phyloP scores from a whole-genome alignment of 768 basidiomycete species.

The Naganishia vaughanmartiniae region DNA sequence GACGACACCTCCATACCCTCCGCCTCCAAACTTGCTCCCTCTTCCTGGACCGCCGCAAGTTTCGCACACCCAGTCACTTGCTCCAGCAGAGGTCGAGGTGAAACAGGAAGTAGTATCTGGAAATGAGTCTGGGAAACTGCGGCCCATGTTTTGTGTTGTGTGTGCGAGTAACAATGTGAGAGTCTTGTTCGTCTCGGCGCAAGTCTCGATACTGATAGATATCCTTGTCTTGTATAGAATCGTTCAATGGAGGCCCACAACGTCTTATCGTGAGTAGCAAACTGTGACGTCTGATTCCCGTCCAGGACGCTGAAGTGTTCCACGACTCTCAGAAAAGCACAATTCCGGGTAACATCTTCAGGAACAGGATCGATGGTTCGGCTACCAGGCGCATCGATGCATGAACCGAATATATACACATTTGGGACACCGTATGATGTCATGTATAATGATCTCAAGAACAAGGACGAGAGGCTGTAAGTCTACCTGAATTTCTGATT shows the following conservation, averaged over 20 bases:
- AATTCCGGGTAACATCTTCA: slow-evolving; percentile 84
- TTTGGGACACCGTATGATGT: slow-evolving; percentile 96
- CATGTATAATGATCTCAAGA: slow-evolving; percentile 83
- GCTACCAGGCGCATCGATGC: slow-evolving; percentile 89
- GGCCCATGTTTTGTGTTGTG: slow-evolving; percentile 92
- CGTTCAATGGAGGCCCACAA: slow-evolving; percentile 97
- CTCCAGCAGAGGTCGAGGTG: not conserved
- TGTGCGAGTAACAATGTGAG: slow-evolving; percentile 97
- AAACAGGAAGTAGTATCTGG: not conserved
- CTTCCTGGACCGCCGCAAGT: slow-evolving; percentile 9
- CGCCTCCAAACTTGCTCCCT: not conserved
- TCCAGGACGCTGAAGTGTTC: not conserved
- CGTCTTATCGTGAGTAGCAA: slow-evolving; percentile 70
- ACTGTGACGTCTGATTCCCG: not conserved
- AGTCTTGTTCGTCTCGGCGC: slow-evolving; percentile 31
- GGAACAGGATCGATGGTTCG: slow-evolving; percentile 97
- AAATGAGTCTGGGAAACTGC: slow-evolving; percentile 32
- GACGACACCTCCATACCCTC: slow-evolving; percentile 16
- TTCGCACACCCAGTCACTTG: not conserved
- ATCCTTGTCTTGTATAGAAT: slow-evolving; percentile 60
- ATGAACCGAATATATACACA: slow-evolving; percentile 93
- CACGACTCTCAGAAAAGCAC: slow-evolving; percentile 67
- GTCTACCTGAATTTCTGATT: slow-evolving; percentile 44
- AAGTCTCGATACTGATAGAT: not conserved
- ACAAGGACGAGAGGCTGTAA: slow-evolving; percentile 80